Evolutionary conservation across 73 alveolate genomes (phyloP), one percentile per base, ranked within the genome.

Genomic region (Breviolum minutum): DNA sequence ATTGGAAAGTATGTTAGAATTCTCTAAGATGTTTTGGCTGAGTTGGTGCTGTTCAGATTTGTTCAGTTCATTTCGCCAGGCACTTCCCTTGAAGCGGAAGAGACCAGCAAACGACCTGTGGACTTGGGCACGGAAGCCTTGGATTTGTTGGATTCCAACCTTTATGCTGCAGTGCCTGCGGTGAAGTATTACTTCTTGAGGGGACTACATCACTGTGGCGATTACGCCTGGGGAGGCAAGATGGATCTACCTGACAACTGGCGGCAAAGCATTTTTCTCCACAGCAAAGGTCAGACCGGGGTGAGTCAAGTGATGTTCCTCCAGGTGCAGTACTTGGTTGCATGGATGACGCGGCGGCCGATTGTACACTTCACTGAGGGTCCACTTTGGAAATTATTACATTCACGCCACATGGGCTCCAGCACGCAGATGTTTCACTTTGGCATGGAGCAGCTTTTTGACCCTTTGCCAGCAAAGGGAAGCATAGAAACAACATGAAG

Each of bases 341-440:
- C 94, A 8, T 85, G 94, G 94, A 85, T 85, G 94, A 66, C 70
- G 54, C 79, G 94, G 24, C 94, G 94, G 27, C 94, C 94, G 13
- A 12, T 85, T n/a, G 26, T 85, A 69, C 94, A 61, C 24, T 22
- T 24, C 94, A 61, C 94, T 7, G 94, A 85, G 68, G 94, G 94
- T 22, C 94, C 60, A 20, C 61, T 85, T 1, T 85, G 40, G 63
- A 85, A 16, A 9, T 19, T 85, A n/a, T n/a, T 85, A 7, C 94
- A 85, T 32, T 85, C 94, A n/a, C 54, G 79, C 24, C 79, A 85
- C 79, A 14, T n/a, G 94, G 63, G 62, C 16, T 26, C 63, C 16
- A 29, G 79, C 27, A 85, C 24, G 60, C 94, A 85, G 24, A 69
- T 85, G 63, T 85, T 26, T 20, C 13, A 8, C 79, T 7, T 85